Evolutionary conservation across 306 rosid species (phyloP).

Genomic region (Phaseolus lunatus): DNA sequence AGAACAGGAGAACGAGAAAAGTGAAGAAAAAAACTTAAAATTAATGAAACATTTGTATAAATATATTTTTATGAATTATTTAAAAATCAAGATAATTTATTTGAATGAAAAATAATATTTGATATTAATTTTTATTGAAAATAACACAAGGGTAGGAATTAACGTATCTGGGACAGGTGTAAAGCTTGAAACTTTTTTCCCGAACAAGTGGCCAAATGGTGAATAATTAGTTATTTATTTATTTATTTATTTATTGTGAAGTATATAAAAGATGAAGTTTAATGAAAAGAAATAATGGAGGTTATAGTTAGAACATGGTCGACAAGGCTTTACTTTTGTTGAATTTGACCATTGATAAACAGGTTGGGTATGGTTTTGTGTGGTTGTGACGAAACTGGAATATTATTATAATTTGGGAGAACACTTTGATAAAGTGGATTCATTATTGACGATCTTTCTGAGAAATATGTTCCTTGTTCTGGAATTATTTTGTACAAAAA

Average conservation of each 20-base stretch:
- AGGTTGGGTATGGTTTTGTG: neutral
- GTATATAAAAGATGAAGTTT: neutral
- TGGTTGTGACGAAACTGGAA: constrained; percentile 19
- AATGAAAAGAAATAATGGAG: neutral
- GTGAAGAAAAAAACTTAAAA: too few species aligned
- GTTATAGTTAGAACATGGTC: neutral
- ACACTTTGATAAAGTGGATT: constrained; percentile 41
- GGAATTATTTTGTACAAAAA: constrained; percentile 45
- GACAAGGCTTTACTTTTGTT: neutral
- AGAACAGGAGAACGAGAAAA: too few species aligned
- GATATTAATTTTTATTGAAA: too few species aligned
- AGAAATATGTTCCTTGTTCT: constrained; percentile 38
- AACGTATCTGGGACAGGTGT: neutral
- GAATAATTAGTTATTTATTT: neutral
- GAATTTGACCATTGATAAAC: neutral
- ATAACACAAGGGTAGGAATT: neutral
- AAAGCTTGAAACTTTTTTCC: neutral
- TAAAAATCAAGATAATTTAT: too few species aligned
- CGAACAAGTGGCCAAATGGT: neutral
- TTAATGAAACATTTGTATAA: too few species aligned
- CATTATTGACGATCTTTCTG: constrained; percentile 38
- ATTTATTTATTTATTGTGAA: neutral
- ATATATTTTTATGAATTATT: too few species aligned
- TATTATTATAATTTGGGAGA: neutral
- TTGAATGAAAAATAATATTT: too few species aligned